Evolutionary conservation across 2,329 filamentous ascomycete genomes (phyloP).

Genomic region (Calycina herbarum): DNA sequence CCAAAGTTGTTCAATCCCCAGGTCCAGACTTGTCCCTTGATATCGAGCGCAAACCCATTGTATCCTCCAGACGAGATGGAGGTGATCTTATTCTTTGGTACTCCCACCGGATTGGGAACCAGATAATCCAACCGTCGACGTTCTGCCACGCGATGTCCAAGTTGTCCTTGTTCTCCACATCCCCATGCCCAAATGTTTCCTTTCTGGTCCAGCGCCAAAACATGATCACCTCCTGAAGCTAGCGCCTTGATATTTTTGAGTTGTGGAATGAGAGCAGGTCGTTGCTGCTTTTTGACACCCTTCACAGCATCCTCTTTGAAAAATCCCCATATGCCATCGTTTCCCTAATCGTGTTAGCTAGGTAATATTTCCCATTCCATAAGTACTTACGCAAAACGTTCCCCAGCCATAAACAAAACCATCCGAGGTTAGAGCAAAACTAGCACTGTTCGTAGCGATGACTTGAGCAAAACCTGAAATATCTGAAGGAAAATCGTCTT

Average conservation of each 20-base stretch:
- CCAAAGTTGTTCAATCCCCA: constrained; percentile 90
- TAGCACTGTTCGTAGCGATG: constrained; percentile 71
- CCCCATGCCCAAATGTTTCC: constrained; percentile 65
- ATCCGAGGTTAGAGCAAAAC: constrained; percentile 72
- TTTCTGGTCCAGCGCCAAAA: constrained; percentile 56
- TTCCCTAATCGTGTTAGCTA: constrained; percentile 45
- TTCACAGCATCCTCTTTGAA: constrained; percentile 13
- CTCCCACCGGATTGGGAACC: constrained; percentile 31
- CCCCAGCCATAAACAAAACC: constrained; percentile 84
- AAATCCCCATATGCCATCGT: constrained; percentile 64
- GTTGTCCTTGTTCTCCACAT: constrained; percentile 55
- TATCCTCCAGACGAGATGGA: constrained; percentile 60
- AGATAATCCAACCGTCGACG: constrained; percentile 27
- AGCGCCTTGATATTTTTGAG: constrained; percentile 55
- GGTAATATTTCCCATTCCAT: neutral
- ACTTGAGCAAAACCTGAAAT: constrained; percentile 65
- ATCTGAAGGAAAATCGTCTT: constrained; percentile 50
- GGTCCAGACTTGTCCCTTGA: constrained; percentile 68
- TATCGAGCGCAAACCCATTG: constrained; percentile 75
- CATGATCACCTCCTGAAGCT: constrained; percentile 56
- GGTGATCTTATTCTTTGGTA: constrained; percentile 22
- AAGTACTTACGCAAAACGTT: constrained; percentile 63
- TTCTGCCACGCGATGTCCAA: constrained; percentile 37
- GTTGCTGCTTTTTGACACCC: constrained; percentile 27
- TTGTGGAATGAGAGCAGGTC: constrained; percentile 50